Evolutionary conservation across 2,329 filamentous ascomycete genomes (phyloP).

Genomic region (Ceratocystis ficicola): DNA sequence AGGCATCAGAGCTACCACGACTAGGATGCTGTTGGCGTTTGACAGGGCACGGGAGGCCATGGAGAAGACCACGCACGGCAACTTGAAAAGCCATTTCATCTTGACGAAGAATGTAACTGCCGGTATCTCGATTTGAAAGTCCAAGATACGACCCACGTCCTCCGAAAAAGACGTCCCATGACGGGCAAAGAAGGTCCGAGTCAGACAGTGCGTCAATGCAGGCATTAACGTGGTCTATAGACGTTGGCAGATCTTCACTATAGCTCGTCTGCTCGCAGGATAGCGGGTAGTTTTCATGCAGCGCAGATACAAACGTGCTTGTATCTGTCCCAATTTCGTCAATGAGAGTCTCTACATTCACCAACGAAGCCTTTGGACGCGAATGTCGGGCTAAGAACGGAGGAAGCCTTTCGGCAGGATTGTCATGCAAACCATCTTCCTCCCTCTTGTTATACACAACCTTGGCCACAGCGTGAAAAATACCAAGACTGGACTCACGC

Average conservation of each 20-base stretch:
- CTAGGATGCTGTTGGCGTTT: slow-evolving; percentile 38
- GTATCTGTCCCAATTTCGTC: slow-evolving; percentile 90
- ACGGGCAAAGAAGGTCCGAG: slow-evolving; percentile 70
- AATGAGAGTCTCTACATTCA: slow-evolving; percentile 63
- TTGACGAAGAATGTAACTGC: slow-evolving; percentile 67
- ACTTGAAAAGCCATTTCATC: slow-evolving; percentile 92
- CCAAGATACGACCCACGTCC: slow-evolving; percentile 34
- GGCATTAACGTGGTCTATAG: slow-evolving; percentile 63
- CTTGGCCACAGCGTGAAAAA: slow-evolving; percentile 93
- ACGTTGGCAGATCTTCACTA: slow-evolving; percentile 38
- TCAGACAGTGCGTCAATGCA: slow-evolving; percentile 81
- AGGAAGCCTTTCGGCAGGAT: slow-evolving; percentile 43
- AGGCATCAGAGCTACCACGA: slow-evolving; percentile 41
- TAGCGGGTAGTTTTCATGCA: slow-evolving; percentile 86
- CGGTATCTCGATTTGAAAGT: slow-evolving; percentile 41
- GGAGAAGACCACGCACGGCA: slow-evolving; percentile 73
- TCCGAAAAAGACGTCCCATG: slow-evolving; percentile 56
- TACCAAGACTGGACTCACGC: slow-evolving; percentile 77
- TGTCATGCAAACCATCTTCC: slow-evolving; percentile 10
- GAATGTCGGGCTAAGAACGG: slow-evolving; percentile 44
- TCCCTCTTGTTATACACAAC: slow-evolving; percentile 87
- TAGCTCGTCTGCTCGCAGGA: slow-evolving; percentile 53
- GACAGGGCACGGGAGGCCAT: slow-evolving; percentile 74
- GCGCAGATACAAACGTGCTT: slow-evolving; percentile 73
- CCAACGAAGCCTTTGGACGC: slow-evolving; percentile 51